phyloP scores from a whole-genome alignment of 129 eudicot species.

The Mikania micrantha region DNA sequence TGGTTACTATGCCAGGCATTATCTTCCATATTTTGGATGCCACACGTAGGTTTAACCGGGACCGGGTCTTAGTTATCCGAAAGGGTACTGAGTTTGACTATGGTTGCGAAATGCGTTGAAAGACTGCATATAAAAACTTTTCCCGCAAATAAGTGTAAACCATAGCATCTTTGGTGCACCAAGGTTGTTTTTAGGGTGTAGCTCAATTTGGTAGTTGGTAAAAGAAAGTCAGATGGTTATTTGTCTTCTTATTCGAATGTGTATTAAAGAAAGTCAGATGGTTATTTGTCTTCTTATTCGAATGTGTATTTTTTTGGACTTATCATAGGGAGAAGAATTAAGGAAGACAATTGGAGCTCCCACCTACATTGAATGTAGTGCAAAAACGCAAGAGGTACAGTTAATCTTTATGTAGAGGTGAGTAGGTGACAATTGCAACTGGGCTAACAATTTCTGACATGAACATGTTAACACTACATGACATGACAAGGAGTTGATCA shows the following conservation, averaged over 20 bases:
- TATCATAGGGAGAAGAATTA: slow-evolving; percentile 42
- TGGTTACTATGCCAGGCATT: background rate
- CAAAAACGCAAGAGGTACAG: slow-evolving; percentile 50
- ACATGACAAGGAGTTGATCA: too few species aligned
- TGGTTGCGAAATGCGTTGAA: background rate
- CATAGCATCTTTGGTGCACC: background rate
- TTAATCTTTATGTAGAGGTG: background rate
- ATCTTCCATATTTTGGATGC: background rate
- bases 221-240: background rate
- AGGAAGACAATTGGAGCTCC: slow-evolving; percentile 50
- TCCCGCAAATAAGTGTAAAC: background rate
- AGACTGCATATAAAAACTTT: background rate
- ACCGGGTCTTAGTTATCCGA: background rate
- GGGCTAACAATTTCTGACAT: too few species aligned
- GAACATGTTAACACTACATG: too few species aligned
- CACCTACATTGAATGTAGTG: slow-evolving; percentile 48
- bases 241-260: background rate
- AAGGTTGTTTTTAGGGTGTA: background rate
- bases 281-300: background rate
- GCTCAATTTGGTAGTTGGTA: background rate
- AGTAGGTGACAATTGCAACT: too few species aligned
- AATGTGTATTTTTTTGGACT: slow-evolving; percentile 7
- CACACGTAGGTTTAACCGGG: background rate
- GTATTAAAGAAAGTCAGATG: background rate
- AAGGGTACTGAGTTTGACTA: background rate